A percentile compares a stretch with the other conserved stretches of the same genome.
phyloP scores from a whole-genome alignment of 768 basidiomycete species.

The Podaxis sp. region DNA sequence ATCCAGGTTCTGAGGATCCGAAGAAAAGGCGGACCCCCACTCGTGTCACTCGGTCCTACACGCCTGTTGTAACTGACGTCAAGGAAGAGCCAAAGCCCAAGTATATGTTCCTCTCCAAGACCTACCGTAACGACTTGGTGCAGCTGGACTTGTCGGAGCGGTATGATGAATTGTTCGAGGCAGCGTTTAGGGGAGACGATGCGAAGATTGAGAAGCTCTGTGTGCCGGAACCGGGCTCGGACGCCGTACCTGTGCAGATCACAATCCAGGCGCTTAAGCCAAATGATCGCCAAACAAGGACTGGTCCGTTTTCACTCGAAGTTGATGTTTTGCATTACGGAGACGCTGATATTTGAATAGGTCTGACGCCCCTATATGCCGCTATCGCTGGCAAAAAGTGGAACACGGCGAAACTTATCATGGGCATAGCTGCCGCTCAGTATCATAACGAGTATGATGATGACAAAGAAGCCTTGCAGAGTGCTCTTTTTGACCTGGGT shows the following conservation, averaged over 20 bases:
- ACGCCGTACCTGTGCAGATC: constrained; percentile 41
- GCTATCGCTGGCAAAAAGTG: constrained; percentile 51
- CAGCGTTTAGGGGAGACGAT: constrained; percentile 53
- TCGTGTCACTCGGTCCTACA: neutral
- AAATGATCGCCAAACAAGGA: constrained; percentile 16
- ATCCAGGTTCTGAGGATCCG: neutral
- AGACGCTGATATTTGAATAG: constrained; percentile 24
- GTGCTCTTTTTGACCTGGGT: constrained; percentile 36
- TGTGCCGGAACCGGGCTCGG: constrained; percentile 29
- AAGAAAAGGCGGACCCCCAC: neutral
- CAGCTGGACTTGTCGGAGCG: constrained; percentile 31
- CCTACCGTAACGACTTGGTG: constrained; percentile 29
- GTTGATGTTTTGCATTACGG: neutral
- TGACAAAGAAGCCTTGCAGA: constrained; percentile 33
- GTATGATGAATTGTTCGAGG: constrained; percentile 60
- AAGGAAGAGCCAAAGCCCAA: neutral
- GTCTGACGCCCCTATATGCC: constrained; percentile 48
- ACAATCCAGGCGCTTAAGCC: constrained; percentile 31
- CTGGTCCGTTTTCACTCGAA: constrained; percentile 22
- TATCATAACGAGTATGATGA: constrained; percentile 40
- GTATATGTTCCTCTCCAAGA: constrained; percentile 17
- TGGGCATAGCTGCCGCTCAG: constrained; percentile 57
- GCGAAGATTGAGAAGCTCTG: constrained; percentile 52
- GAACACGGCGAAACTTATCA: constrained; percentile 58
- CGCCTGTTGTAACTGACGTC: too few relatives aligned